phyloP scores from a whole-genome alignment of 257 asterid species.

The Apocynum venetum region DNA sequence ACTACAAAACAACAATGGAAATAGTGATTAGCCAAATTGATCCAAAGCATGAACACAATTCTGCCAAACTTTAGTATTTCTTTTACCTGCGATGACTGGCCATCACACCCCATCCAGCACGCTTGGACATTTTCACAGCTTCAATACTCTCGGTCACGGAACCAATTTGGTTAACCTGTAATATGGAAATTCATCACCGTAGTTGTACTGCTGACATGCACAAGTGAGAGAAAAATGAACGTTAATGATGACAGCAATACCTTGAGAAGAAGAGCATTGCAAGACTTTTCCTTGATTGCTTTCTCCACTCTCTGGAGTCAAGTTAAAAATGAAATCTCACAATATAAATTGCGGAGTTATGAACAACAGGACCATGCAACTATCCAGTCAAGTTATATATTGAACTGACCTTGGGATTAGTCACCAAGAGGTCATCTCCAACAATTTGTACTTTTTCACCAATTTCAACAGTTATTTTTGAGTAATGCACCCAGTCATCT shows the following conservation, averaged over 20 bases:
- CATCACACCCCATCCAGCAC: conserved; percentile 99
- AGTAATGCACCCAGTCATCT: conserved; percentile 91
- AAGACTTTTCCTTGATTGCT: conserved; percentile 85
- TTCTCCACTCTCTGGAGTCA: conserved; percentile 77
- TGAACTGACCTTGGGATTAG: conserved; percentile 76
- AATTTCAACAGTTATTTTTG: conserved; percentile 69
- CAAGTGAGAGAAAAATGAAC: background rate
- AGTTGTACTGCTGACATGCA: background rate
- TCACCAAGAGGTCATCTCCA: conserved; percentile 94
- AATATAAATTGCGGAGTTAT: background rate
- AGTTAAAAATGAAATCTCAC: background rate
- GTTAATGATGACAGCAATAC: conserved; percentile 25
- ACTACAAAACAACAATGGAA: conserved; percentile 36
- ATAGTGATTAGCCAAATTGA: background rate
- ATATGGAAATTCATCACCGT: background rate
- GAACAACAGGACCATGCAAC: background rate
- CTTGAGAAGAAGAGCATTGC: conserved; percentile 98
- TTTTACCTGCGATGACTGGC: conserved; percentile 93
- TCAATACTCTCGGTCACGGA: conserved; percentile 96
- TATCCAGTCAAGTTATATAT: background rate
- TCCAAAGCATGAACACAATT: background rate
- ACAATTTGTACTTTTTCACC: conserved; percentile 90
- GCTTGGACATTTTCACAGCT: conserved; percentile 94
- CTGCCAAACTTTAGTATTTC: background rate
- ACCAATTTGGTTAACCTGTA: conserved; percentile 95